phyloP scores from a whole-genome alignment of 345 rosid genomes.

The Moricandia arvensis region DNA sequence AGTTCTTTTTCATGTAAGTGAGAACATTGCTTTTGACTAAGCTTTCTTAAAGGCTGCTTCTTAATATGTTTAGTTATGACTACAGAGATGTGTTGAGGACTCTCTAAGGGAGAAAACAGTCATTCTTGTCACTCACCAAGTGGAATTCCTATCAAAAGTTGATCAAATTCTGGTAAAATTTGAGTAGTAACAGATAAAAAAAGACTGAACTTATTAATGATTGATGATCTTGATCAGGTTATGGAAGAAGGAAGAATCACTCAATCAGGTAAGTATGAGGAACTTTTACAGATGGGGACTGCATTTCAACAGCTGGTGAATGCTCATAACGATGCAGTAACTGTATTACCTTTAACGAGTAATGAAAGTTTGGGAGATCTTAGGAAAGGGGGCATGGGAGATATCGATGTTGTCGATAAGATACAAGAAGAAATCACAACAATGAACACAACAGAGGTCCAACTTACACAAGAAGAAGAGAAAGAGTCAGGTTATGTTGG shows the following conservation, averaged over 20 bases:
- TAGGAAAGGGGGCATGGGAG: constrained; percentile 6
- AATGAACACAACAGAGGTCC: constrained; percentile 40
- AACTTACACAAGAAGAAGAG: constrained; percentile 70
- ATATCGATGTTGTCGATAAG: constrained; percentile 20
- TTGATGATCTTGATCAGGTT: constrained; percentile 43
- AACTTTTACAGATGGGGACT: constrained; percentile 53
- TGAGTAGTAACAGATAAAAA: background rate
- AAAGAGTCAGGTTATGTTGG: constrained; percentile 61
- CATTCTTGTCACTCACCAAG: constrained; percentile 80
- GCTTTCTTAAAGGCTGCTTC: background rate
- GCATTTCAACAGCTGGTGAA: constrained; percentile 72
- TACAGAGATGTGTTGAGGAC: constrained; percentile 72
- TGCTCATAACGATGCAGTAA: constrained; percentile 62
- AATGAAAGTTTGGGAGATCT: constrained; percentile 31
- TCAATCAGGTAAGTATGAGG: constrained; percentile 60
- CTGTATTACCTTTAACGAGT: constrained; percentile 40
- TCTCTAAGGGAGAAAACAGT: constrained; percentile 59
- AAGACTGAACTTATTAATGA: background rate
- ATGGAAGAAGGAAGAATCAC: constrained; percentile 60
- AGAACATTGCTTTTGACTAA: background rate
- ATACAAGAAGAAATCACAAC: constrained; percentile 29
- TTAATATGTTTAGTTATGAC: constrained; percentile 5
- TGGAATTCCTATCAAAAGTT: constrained; percentile 70
- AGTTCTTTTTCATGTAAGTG: constrained; percentile 59
- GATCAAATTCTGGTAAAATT: constrained; percentile 58